A percentile compares a stretch with the other conserved stretches of the same genome.
These are phyloP conservation scores for Sporormia fimetaria DNA, from an alignment of 495 filamentous ascomycete species.

Conservation along the genomic window DNA sequence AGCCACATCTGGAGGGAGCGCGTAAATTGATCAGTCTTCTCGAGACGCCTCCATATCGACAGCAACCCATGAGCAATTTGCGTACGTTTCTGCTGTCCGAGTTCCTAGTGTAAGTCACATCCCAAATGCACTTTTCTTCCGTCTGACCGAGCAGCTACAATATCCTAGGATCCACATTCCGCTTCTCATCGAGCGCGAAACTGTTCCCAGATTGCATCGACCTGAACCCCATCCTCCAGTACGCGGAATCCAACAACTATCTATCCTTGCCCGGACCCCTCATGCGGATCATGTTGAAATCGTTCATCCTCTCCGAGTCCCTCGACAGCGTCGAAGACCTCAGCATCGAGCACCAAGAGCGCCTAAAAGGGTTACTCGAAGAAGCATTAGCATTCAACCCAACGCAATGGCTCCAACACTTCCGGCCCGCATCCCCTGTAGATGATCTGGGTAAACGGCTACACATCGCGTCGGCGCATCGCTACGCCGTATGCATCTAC, in stretches of 20 bases:
- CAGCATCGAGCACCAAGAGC: background rate
- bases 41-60: constrained; percentile 4
- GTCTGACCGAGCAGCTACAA: constrained; percentile 10
- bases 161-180: constrained; percentile 20
- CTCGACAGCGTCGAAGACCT: background rate
- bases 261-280: constrained; percentile 20
- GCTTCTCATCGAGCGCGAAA: constrained; percentile 2
- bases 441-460: constrained; percentile 18
- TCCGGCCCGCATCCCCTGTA: constrained; percentile 10
- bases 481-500: constrained; percentile 21
- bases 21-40: constrained; percentile 11
- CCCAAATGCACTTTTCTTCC: background rate
- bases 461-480: constrained; percentile 17
- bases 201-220: constrained; percentile 10
- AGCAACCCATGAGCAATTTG: constrained; percentile 8
- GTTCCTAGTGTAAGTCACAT: constrained; percentile 18
- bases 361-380: constrained; percentile 2
- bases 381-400: constrained; percentile 13
- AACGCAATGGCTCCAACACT: constrained; percentile 6
- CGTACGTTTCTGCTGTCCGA: constrained; percentile 16
- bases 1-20: constrained; percentile 18
- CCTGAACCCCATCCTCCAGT: constrained; percentile 11
- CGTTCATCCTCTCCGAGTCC: constrained; percentile 9
- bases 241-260: constrained; percentile 24
- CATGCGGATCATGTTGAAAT: constrained; percentile 18